Evolutionary conservation across 1,139 yeast species (phyloP).

Genomic region (Suhomyces kunorum): DNA sequence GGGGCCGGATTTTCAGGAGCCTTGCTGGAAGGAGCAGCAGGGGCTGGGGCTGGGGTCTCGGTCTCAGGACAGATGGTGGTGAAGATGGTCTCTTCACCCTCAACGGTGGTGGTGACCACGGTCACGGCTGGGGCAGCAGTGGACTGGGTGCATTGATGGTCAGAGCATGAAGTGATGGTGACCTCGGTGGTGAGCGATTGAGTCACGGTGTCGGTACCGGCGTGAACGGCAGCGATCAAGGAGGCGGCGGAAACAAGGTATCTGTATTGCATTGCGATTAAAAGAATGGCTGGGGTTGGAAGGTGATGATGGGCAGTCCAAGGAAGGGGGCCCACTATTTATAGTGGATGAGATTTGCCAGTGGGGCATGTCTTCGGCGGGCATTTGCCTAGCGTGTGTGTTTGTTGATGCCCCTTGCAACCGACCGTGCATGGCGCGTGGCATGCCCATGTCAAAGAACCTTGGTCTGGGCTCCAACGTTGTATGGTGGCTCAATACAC

Average conservation of each 20-base stretch:
- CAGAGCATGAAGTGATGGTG: conserved; percentile 46
- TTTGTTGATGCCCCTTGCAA: conserved; percentile 2
- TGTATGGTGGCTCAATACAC: neutral
- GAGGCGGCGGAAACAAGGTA: conserved; percentile 36
- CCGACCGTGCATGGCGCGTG: no score
- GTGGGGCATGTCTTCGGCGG: no score
- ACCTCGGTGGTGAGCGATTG: conserved; percentile 35
- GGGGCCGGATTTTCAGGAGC: conserved; percentile 4
- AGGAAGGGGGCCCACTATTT: conserved; percentile 6
- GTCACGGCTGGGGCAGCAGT: conserved; percentile 24
- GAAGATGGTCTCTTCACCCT: conserved; percentile 46
- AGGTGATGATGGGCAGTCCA: conserved; percentile 5
- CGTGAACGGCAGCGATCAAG: conserved; percentile 24
- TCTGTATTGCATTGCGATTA: conserved; percentile 33
- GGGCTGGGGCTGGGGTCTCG: conserved; percentile 16
- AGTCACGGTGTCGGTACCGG: conserved; percentile 33
- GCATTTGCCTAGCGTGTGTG: no score
- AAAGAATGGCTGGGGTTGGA: conserved; percentile 19
- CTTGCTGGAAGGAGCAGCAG: conserved; percentile 11
- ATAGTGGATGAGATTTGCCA: conserved; percentile 6
- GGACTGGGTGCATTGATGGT: conserved; percentile 31
- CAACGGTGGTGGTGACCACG: conserved; percentile 45
- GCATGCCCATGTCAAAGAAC: no score
- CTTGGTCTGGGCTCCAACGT: neutral
- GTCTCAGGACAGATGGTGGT: conserved; percentile 52